These are phyloP conservation scores for Zygoascus flipseniorum DNA, from an alignment of 805 yeast species.

Conservation along the genomic window DNA sequence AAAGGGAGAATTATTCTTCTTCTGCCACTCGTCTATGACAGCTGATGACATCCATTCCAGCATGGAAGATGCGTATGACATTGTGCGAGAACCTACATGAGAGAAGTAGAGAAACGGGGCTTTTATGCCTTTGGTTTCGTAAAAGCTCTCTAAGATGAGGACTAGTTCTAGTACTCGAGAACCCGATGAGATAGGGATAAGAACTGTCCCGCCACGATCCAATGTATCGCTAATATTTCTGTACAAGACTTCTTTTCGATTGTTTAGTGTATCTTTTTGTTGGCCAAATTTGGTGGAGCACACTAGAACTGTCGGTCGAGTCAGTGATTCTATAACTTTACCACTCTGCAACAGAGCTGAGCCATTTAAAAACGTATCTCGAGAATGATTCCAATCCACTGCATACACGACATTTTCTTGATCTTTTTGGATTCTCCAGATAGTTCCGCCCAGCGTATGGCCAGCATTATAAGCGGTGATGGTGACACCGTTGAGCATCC, in stretches of 20 bases:
- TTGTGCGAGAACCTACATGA: conserved; percentile 65
- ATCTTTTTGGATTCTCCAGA: conserved; percentile 70
- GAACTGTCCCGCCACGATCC: conserved; percentile 68
- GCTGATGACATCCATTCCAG: conserved; percentile 92
- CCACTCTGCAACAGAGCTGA: conserved; percentile 55
- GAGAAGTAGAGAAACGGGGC: conserved; percentile 73
- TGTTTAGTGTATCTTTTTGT: conserved; percentile 45
- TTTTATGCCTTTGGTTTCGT: conserved; percentile 32
- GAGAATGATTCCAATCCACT: conserved; percentile 91
- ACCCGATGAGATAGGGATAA: conserved; percentile 74
- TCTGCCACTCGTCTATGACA: conserved; percentile 81
- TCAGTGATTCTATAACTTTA: conserved; percentile 48
- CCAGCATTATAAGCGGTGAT: conserved; percentile 87
- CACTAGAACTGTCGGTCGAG: conserved; percentile 75
- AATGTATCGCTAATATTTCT: conserved; percentile 57
- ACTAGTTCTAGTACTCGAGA: conserved; percentile 76
- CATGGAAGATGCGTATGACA: conserved; percentile 80
- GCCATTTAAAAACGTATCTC: conserved; percentile 73
- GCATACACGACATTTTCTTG: conserved; percentile 81
- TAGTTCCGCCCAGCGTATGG: conserved; percentile 86
- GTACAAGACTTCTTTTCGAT: conserved; percentile 55
- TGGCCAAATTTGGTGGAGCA: conserved; percentile 52
- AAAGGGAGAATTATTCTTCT: conserved; percentile 65
- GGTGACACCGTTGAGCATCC: conserved; percentile 44
- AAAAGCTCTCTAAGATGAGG: conserved; percentile 60